Base-by-base conservation (phyloP, 257 asterid species). In the Pogostemon cablin region DNA sequence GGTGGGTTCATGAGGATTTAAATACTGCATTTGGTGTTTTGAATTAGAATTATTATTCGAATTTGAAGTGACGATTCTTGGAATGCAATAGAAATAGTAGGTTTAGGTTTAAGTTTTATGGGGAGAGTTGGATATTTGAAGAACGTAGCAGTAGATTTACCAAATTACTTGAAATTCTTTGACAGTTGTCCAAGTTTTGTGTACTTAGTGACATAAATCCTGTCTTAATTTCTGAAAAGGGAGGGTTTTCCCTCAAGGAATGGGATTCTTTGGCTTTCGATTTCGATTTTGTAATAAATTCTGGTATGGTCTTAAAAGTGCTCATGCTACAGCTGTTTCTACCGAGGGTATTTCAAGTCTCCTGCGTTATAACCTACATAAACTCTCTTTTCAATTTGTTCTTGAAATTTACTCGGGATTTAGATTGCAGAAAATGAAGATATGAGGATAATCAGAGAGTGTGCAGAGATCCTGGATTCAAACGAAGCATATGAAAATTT, bases 371-470 rank as follows among this genome's bases (percentile, higher is more conserved):
- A 52, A 8, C 35, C 43, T 47, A 4, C 47, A 41, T n/a, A 68
- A 11, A 39, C 11, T 50, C 1, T 55, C 9, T 43, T 67, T 65
- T 44, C 68, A 34, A 41, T 49, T 68, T 65, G 59, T 52, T 67
- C 67, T 65, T 81, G 80, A 74, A 72, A 71, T 69, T 84, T 67
- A 85, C 65, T 62, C 73, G 85, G 75, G 75, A 49, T 56, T 81
- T 79, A 59, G 81, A 74, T 80, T 89, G 96, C 89, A 95, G 98
- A 91, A 78, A 82, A 79, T 9, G 95, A 85, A 71, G 90, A 86
- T 63, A 64, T 71, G 34, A 84, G 99, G 72, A 61, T 78, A 54
- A 52, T 83, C 63, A 75, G 99, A 81, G 97, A 91, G 79, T 82
- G 91, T 41, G 88, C 90, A 0, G 92, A 91, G 81, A 79, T 93